Percentiles rank a stretch among this genome's conserved stretches.
Conservation (phyloP, 257 asterid genomes). For the Oldenlandia corymbosa region DNA sequence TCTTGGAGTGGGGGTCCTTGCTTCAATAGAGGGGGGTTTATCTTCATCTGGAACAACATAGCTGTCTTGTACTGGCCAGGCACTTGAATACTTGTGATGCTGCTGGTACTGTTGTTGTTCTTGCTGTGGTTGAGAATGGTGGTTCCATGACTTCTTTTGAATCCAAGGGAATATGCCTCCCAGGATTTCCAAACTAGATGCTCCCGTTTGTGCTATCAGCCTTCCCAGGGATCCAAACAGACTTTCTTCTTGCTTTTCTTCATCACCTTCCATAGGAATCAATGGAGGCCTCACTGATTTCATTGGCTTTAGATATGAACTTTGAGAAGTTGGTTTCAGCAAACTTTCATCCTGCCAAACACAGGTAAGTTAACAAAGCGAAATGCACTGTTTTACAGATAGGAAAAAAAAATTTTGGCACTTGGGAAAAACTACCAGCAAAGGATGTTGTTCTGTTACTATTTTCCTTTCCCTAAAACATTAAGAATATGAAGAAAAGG, state of each 20-base stretch:
- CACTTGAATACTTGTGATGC: constrained; percentile 34
- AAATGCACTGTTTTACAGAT: not conserved
- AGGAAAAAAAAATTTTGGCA: not conserved
- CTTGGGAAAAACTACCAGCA: not conserved
- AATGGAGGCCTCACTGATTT: constrained; percentile 56
- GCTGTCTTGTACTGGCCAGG: constrained; percentile 85
- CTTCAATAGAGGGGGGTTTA: constrained; percentile 68
- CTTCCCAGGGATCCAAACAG: constrained; percentile 56
- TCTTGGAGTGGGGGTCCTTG: constrained; percentile 76
- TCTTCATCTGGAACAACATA: constrained; percentile 68
- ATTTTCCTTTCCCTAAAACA: too few relatives aligned
- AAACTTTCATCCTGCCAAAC: constrained; percentile 37
- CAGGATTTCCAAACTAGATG: constrained; percentile 54
- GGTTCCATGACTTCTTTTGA: constrained; percentile 39
- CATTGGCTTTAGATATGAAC: constrained; percentile 45
- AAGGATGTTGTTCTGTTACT: not conserved
- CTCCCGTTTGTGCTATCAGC: constrained; percentile 56
- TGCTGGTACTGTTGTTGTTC: constrained; percentile 44
- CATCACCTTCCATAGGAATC: constrained; percentile 66
- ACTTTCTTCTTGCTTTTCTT: constrained; percentile 72
- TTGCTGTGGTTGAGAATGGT: constrained; percentile 33
- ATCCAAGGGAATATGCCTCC: constrained; percentile 61
- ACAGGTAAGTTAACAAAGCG: not conserved
- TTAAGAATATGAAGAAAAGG: not conserved
- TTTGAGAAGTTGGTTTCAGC: constrained; percentile 29